Conservation (phyloP, 139 green algal species). For the Trebouxia sp. region DNA sequence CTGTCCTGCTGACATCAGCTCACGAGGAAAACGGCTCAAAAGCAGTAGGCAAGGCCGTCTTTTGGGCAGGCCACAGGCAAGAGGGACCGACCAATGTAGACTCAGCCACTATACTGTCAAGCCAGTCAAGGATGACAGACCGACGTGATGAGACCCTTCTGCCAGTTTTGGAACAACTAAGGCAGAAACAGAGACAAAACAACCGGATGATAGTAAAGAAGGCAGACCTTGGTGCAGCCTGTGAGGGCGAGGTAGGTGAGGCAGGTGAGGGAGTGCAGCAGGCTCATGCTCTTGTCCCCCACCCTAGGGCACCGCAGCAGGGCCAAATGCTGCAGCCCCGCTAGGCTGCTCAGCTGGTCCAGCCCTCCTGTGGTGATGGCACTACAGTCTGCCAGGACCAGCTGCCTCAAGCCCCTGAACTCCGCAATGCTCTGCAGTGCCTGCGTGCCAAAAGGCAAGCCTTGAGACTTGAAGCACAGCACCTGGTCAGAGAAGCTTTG, state of each 20-base stretch:
- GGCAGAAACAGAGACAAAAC: too few relatives aligned
- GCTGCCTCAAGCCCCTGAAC: conserved; percentile 19
- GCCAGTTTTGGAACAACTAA: too few relatives aligned
- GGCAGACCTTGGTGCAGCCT: conserved; percentile 27
- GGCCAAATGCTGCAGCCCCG: conserved; percentile 6
- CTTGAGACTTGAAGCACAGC: not conserved
- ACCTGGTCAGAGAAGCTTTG: not conserved
- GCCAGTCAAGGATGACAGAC: too few relatives aligned
- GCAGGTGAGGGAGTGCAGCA: conserved; percentile 24
- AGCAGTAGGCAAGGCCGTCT: too few relatives aligned
- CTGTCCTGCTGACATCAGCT: too few relatives aligned
- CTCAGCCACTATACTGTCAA: too few relatives aligned
- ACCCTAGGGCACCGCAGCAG: conserved; percentile 26
- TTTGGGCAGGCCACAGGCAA: too few relatives aligned
- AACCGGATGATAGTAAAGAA: too few relatives aligned
- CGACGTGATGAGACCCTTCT: too few relatives aligned
- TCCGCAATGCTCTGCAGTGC: conserved; percentile 27
- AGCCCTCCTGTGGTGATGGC: conserved; percentile 32
- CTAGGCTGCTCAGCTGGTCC: conserved; percentile 13
- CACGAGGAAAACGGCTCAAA: too few relatives aligned
- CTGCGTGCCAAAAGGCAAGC: not conserved
- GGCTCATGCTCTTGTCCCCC: conserved; percentile 17
- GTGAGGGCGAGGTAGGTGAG: conserved; percentile 17
- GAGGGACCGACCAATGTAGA: too few relatives aligned
- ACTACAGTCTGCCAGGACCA: conserved; percentile 25